These are phyloP conservation scores for Moesziomyces sp. DNA, from an alignment of 1,284 basidiomycete genomes.

Conservation along the genomic window DNA sequence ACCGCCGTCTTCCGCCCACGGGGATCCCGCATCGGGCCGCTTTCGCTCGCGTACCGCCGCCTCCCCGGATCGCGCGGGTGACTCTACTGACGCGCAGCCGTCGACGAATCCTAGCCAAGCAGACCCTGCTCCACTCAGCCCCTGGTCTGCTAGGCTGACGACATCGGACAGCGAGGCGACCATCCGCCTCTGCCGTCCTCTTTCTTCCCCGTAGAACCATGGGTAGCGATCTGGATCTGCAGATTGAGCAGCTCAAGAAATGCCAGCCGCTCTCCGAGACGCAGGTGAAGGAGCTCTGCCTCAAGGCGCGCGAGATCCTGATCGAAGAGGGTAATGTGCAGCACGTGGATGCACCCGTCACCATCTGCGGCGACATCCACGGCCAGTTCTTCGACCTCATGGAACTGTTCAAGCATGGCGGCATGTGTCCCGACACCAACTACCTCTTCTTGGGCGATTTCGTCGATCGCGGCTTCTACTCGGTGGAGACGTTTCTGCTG, in stretches of 20 bases:
- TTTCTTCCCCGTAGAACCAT: conserved; percentile 16
- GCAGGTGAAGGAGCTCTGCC: conserved; percentile 74
- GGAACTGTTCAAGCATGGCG: conserved; percentile 95
- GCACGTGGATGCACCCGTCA: conserved; percentile 93
- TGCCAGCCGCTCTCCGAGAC: conserved; percentile 63
- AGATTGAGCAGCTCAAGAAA: conserved; percentile 62
- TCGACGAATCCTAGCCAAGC: neutral
- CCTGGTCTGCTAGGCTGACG: neutral
- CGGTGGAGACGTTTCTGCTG: conserved; percentile 94
- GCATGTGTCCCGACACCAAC: conserved; percentile 92
- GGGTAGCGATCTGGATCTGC: conserved; percentile 55
- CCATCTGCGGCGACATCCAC: conserved; percentile 98
- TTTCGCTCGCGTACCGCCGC: too few relatives aligned
- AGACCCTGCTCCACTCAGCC: conserved; percentile 1
- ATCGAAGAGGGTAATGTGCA: conserved; percentile 98
- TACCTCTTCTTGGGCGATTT: conserved; percentile 90
- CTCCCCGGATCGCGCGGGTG: too few relatives aligned
- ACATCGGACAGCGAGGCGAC: conserved; percentile 22
- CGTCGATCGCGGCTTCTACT: conserved; percentile 86
- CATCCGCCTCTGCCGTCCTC: conserved; percentile 16
- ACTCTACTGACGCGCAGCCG: neutral
- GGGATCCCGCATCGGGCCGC: too few relatives aligned
- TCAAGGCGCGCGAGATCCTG: conserved; percentile 90
- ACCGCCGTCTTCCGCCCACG: too few relatives aligned
- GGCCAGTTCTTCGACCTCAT: conserved; percentile 98